phyloP scores from a whole-genome alignment of 768 basidiomycete genomes.

The Phylloporus sp. region DNA sequence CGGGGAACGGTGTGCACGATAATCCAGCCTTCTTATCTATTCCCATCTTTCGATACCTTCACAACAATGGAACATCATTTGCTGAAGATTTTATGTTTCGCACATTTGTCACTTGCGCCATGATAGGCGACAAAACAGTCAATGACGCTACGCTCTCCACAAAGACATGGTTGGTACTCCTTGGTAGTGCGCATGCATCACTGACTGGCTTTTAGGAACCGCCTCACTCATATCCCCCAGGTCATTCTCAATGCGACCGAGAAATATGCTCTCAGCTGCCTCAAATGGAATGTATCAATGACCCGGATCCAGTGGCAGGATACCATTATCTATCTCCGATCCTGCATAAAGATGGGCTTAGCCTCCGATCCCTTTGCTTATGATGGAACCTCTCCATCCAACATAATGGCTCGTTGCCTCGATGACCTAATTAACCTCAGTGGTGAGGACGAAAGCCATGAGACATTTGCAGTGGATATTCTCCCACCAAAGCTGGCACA shows the following conservation, averaged over 20 bases:
- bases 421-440: conserved; percentile 18
- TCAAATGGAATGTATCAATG: conserved; percentile 24
- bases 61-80: conserved; percentile 22
- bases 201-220: conserved; percentile 19
- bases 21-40: conserved; percentile 25
- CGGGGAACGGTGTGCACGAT: conserved; percentile 9
- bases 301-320: conserved; percentile 20
- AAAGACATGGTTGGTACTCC: conserved; percentile 27
- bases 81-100: conserved; percentile 34
- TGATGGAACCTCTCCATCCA: conserved; percentile 10
- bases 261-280: conserved; percentile 13
- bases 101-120: conserved; percentile 32
- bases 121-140: conserved; percentile 33
- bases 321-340: conserved; percentile 18
- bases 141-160: conserved; percentile 30
- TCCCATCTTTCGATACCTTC: conserved; percentile 29
- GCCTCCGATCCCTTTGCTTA: conserved; percentile 24
- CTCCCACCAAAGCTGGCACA: conserved; percentile 14
- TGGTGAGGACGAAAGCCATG: neutral
- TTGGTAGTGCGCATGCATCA: neutral
- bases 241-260: conserved; percentile 24
- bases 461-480: conserved; percentile 1
- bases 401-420: conserved; percentile 16
- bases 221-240: conserved; percentile 19
- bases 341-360: conserved; percentile 24